A percentile compares a stretch with the other conserved stretches of the same genome.
Conservation (phyloP, 768 basidiomycete species). For the Termitomyces sp. region DNA sequence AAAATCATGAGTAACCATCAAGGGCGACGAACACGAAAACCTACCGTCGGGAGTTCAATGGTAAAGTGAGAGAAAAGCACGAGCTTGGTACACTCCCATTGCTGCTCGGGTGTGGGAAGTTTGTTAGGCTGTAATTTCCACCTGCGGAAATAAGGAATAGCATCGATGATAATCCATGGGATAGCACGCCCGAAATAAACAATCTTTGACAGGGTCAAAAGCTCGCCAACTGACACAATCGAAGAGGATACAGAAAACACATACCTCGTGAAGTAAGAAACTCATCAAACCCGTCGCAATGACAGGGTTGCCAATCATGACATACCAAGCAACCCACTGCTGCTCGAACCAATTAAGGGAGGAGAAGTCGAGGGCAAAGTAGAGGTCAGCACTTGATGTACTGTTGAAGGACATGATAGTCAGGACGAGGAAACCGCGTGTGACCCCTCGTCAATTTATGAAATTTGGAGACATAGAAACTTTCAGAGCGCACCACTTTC, state of each 20-base stretch:
- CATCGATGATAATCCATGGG: slow-evolving; percentile 95
- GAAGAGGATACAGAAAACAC: slow-evolving; percentile 21
- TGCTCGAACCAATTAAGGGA: slow-evolving; percentile 71
- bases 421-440: slow-evolving; percentile 8
- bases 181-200: slow-evolving; percentile 96
- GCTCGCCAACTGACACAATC: background rate
- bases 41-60: slow-evolving; percentile 84
- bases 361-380: slow-evolving; percentile 55
- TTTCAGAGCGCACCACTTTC: slow-evolving; percentile 17
- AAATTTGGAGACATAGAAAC: slow-evolving; percentile 3
- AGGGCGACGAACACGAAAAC: slow-evolving; percentile 23
- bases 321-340: slow-evolving; percentile 84
- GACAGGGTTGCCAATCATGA: slow-evolving; percentile 82
- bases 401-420: slow-evolving; percentile 48
- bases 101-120: slow-evolving; percentile 73
- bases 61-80: slow-evolving; percentile 96
- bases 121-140: slow-evolving; percentile 95
- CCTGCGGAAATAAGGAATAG: slow-evolving; percentile 87
- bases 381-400: slow-evolving; percentile 41
- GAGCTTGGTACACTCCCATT: slow-evolving; percentile 94
- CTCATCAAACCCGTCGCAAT: slow-evolving; percentile 93
- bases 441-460: slow-evolving; percentile 10
- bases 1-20: background rate
- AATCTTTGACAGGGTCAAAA: slow-evolving; percentile 42
- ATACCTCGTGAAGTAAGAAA: slow-evolving; percentile 91